phyloP scores from a whole-genome alignment of 2,329 filamentous ascomycete genomes.

The Fusarium fracticaudum region DNA sequence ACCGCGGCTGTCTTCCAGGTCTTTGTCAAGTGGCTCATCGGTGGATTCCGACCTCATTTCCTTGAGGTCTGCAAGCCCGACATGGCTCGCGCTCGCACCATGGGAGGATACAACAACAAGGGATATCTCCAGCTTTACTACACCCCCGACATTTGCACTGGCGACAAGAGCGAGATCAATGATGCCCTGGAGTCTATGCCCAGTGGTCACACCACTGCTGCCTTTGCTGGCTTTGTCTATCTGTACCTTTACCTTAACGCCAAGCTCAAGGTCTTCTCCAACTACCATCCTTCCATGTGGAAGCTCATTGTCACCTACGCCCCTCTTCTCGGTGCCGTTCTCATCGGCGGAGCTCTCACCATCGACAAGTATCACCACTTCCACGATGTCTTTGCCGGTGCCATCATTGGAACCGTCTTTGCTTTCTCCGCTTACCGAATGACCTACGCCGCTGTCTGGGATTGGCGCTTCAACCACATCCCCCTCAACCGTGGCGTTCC shows the following conservation, averaged over 20 bases:
- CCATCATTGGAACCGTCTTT: constrained; percentile 70
- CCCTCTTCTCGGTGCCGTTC: constrained; percentile 71
- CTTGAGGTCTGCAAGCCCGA: constrained; percentile 73
- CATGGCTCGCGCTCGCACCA: constrained; percentile 17
- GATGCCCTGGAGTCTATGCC: constrained; percentile 77
- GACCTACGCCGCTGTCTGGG: constrained; percentile 74
- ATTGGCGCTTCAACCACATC: constrained; percentile 73
- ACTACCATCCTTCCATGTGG: constrained; percentile 79
- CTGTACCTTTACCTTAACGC: constrained; percentile 80
- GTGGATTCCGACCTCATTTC: constrained; percentile 77
- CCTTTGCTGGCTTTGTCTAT: constrained; percentile 77
- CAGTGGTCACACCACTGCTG: constrained; percentile 77
- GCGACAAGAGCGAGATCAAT: constrained; percentile 70
- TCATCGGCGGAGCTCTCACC: constrained; percentile 75
- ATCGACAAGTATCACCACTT: constrained; percentile 81
- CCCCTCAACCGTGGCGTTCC: constrained; percentile 67
- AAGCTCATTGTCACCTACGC: constrained; percentile 73
- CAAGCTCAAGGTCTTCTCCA: constrained; percentile 78
- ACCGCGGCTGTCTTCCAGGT: constrained; percentile 79
- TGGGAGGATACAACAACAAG: constrained; percentile 54
- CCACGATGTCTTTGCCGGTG: constrained; percentile 77
- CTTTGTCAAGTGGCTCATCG: constrained; percentile 79
- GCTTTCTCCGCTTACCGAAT: constrained; percentile 73
- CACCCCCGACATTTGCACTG: constrained; percentile 75
- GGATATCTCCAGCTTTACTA: constrained; percentile 73